Evolutionary conservation across 352 stramenopile species (phyloP).

Genomic region (Stramenopiles sp.): DNA sequence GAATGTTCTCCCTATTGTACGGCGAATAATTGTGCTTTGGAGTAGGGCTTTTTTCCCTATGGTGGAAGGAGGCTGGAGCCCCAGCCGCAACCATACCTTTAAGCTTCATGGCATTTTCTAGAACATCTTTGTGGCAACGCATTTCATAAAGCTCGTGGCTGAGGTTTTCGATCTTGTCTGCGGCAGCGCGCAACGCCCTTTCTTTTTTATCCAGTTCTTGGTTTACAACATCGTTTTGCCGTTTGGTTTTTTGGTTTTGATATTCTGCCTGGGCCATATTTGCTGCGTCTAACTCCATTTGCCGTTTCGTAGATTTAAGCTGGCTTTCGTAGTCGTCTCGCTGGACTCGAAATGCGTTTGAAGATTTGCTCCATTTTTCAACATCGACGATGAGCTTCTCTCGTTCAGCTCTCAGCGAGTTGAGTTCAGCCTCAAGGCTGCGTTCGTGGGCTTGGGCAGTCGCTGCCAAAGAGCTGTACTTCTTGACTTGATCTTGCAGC

Average conservation of each 20-base stretch:
- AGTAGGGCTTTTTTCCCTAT: too few species aligned
- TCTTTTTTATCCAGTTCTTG: neutral
- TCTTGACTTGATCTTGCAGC: neutral
- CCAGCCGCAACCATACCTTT: too few species aligned
- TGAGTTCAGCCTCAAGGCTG: too few species aligned
- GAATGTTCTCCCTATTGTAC: too few species aligned
- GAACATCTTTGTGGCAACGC: too few species aligned
- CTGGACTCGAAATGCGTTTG: constrained; percentile 4
- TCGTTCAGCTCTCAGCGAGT: neutral
- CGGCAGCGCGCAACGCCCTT: neutral
- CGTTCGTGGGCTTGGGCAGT: constrained; percentile 10
- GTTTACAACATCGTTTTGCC: neutral
- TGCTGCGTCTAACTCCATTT: neutral
- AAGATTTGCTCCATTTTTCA: neutral
- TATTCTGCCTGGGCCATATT: neutral
- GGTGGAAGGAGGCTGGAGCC: too few species aligned
- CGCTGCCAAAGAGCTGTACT: neutral
- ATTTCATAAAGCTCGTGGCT: neutral
- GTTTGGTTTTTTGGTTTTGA: neutral
- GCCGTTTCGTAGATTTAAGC: neutral
- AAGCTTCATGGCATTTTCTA: too few species aligned
- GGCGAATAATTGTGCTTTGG: too few species aligned
- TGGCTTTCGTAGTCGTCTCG: neutral
- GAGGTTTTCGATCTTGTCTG: neutral
- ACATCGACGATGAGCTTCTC: neutral